These are phyloP conservation scores for Leishmania tarentolae DNA, from an alignment of 208 protist genomes.

Conservation along the genomic window DNA sequence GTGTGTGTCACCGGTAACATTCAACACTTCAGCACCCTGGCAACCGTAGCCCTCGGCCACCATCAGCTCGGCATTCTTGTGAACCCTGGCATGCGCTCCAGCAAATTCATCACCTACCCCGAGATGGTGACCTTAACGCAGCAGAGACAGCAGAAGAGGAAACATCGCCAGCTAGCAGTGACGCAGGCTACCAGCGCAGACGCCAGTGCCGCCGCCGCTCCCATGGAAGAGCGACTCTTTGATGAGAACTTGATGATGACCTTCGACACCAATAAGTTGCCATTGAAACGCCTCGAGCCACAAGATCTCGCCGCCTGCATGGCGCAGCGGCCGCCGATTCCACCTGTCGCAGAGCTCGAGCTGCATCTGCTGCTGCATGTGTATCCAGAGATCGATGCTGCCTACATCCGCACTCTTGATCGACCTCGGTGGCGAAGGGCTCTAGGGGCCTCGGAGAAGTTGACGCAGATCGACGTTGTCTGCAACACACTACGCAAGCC, in stretches of 20 bases:
- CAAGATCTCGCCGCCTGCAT: slow-evolving; percentile 46
- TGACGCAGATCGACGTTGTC: slow-evolving; percentile 89
- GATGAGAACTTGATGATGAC: slow-evolving; percentile 52
- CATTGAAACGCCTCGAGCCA: slow-evolving; percentile 71
- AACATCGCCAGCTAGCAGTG: slow-evolving; percentile 37
- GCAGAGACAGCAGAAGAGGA: slow-evolving; percentile 41
- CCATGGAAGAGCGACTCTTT: slow-evolving; percentile 36
- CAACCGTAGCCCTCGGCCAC: slow-evolving; percentile 61
- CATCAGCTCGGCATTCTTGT: slow-evolving; percentile 55
- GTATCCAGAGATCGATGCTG: slow-evolving; percentile 57
- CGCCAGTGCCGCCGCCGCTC: slow-evolving; percentile 3
- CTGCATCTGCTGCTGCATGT: slow-evolving; percentile 79
- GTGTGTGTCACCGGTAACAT: slow-evolving; percentile 73
- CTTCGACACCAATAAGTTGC: slow-evolving; percentile 81
- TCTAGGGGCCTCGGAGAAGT: slow-evolving; percentile 59
- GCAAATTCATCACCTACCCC: slow-evolving; percentile 90
- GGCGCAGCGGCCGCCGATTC: slow-evolving; percentile 47
- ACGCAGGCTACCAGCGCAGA: background rate
- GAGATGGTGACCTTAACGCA: slow-evolving; percentile 82
- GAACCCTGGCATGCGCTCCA: slow-evolving; percentile 81
- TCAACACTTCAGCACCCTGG: slow-evolving; percentile 69
- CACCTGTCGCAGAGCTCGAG: slow-evolving; percentile 83
- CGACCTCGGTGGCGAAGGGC: slow-evolving; percentile 70
- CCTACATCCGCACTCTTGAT: slow-evolving; percentile 81
- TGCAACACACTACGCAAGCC: slow-evolving; percentile 39